Conservation (phyloP, 23 red algal genomes). For the Cyanidiococcus yangmingshanensis region DNA sequence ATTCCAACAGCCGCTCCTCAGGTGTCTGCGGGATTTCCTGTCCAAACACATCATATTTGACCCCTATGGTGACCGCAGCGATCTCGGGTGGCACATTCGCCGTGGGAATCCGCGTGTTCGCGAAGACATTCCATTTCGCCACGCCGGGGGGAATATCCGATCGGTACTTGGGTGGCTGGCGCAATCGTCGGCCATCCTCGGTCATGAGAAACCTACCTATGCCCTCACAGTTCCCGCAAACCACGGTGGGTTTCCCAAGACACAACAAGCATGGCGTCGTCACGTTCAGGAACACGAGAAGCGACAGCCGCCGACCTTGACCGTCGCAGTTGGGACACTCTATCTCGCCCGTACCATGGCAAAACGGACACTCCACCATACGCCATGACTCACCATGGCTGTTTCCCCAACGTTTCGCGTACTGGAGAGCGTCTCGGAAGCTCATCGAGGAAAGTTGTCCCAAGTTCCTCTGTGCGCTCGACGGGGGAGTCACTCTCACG, state of each 20-base stretch:
- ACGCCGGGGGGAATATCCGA: neutral
- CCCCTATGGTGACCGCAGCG: neutral
- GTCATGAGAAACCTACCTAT: neutral
- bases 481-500: too few relatives aligned
- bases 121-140: neutral
- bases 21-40: neutral
- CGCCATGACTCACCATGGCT: neutral
- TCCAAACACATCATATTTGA: neutral
- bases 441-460: too few relatives aligned
- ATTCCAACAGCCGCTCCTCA: neutral
- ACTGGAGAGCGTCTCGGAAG: too few relatives aligned
- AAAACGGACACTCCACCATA: neutral
- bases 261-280: neutral
- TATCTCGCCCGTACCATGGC: neutral
- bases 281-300: neutral
- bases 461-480: too few relatives aligned
- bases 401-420: neutral
- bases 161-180: neutral
- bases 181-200: neutral
- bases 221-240: neutral
- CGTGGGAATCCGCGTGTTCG: neutral
- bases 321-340: neutral
- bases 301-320: neutral
- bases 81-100: neutral
- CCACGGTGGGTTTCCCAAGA: neutral